These are phyloP conservation scores for Neurospora sp. DNA, from an alignment of 495 filamentous ascomycete species.

Conservation along the genomic window DNA sequence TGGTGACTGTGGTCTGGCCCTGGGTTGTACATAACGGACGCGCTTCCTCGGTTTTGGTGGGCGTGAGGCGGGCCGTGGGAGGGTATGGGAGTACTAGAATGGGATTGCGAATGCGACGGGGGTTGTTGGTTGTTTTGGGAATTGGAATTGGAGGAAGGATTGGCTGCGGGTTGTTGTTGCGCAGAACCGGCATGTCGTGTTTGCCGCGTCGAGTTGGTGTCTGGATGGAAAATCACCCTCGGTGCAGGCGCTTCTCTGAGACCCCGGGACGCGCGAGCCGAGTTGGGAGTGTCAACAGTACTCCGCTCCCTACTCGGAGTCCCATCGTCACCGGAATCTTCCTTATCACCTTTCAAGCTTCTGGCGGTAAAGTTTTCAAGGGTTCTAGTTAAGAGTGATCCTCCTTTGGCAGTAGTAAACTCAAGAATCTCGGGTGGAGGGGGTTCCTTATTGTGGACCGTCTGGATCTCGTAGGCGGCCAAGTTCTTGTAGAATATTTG, in stretches of 20 bases:
- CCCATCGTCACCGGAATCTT: constrained; percentile 47
- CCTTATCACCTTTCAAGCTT: constrained; percentile 33
- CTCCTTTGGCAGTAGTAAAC: constrained; percentile 63
- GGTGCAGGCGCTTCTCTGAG: constrained; percentile 71
- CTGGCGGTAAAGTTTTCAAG: constrained; percentile 55
- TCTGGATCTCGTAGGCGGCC: constrained; percentile 69
- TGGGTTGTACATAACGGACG: constrained; percentile 25
- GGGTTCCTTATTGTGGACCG: constrained; percentile 60
- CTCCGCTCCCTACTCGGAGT: constrained; percentile 56
- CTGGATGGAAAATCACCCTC: constrained; percentile 72
- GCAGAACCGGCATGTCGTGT: constrained; percentile 43
- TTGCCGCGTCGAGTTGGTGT: constrained; percentile 50
- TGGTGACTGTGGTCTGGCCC: constrained; percentile 37
- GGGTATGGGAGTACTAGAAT: constrained; percentile 9
- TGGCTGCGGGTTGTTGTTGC: constrained; percentile 29
- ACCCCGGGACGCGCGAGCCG: constrained; percentile 52
- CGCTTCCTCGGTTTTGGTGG: constrained; percentile 25
- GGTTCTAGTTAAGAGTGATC: constrained; percentile 63
- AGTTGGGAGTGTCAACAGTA: constrained; percentile 49
- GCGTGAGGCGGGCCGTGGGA: constrained; percentile 13
- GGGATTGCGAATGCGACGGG: constrained; percentile 11
- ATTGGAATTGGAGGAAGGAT: constrained; percentile 20
- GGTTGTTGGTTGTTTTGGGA: constrained; percentile 16
- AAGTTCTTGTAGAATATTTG: constrained; percentile 76
- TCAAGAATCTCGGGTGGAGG: constrained; percentile 77